phyloP scores from a whole-genome alignment of 768 basidiomycete species.

The Boletus fagicola region DNA sequence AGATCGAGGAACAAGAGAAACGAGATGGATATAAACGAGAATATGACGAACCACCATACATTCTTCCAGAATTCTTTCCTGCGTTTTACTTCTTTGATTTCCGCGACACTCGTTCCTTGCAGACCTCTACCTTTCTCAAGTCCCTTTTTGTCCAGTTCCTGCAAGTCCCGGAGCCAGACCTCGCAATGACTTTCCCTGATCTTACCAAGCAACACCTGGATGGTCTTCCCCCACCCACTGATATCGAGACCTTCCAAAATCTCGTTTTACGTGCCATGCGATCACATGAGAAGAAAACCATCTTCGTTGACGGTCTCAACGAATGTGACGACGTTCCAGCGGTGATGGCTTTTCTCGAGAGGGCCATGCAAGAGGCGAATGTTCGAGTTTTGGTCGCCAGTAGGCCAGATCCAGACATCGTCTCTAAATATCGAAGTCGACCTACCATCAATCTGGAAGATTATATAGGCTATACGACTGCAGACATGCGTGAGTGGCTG shows the following conservation, averaged over 20 bases:
- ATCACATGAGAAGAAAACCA: conserved; percentile 19
- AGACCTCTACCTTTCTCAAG: conserved; percentile 19
- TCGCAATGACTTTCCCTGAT: conserved; percentile 21
- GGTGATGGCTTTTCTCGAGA: conserved; percentile 26
- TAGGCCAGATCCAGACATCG: conserved; percentile 21
- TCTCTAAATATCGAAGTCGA: conserved; percentile 17
- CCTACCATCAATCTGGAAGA: conserved; percentile 24
- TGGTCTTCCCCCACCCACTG: conserved; percentile 21
- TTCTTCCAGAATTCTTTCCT: conserved; percentile 27
- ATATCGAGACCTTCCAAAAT: conserved; percentile 11
- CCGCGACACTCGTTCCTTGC: conserved; percentile 24
- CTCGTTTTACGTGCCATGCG: conserved; percentile 26
- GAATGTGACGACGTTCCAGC: conserved; percentile 24
- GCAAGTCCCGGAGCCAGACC: conserved; percentile 22
- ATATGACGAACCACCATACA: conserved; percentile 13
- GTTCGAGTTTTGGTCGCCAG: conserved; percentile 26
- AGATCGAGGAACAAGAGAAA: conserved; percentile 23
- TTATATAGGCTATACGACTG: conserved; percentile 18
- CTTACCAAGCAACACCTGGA: conserved; percentile 15
- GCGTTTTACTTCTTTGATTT: conserved; percentile 31
- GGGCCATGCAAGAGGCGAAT: conserved; percentile 20
- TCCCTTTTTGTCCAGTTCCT: conserved; percentile 29
- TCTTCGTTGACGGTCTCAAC: conserved; percentile 28
- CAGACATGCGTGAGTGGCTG: conserved; percentile 27
- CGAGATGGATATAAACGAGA: conserved; percentile 13